Evolutionary conservation across 306 rosid genomes (phyloP).

Genomic region (Mimosa bimucronata): DNA sequence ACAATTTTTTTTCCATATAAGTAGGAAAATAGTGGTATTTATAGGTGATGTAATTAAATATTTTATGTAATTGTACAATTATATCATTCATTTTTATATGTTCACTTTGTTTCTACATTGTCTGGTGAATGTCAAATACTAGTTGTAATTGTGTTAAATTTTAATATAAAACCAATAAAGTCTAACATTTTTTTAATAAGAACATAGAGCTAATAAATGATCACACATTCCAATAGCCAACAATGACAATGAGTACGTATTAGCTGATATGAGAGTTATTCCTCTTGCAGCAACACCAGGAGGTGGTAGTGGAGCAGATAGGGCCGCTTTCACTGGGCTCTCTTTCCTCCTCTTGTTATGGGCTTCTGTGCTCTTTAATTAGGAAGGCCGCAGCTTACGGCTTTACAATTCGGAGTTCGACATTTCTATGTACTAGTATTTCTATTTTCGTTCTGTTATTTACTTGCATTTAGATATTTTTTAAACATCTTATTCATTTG

Average conservation of each 20-base stretch:
- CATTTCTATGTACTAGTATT: constrained; percentile 19
- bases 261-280: constrained; percentile 9
- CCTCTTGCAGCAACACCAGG: constrained; percentile 41
- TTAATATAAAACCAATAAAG: no score
- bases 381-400: constrained; percentile 21
- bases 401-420: constrained; percentile 12
- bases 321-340: constrained; percentile 49
- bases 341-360: constrained; percentile 47
- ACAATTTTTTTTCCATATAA: no score
- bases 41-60: no score
- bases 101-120: no score
- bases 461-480: constrained; percentile 21
- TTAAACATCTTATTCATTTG: constrained; percentile 39
- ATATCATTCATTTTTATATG: no score
- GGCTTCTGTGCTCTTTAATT: constrained; percentile 50
- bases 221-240: not conserved
- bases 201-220: not conserved
- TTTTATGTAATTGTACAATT: no score
- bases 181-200: no score
- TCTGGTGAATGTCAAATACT: no score
- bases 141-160: no score
- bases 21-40: no score
- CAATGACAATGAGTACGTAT: not conserved
- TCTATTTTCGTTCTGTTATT: constrained; percentile 6
- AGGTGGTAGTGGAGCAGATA: constrained; percentile 38